These are phyloP conservation scores for Tanozyma kutaoensis DNA, from an alignment of 805 yeast genomes.

Conservation along the genomic window DNA sequence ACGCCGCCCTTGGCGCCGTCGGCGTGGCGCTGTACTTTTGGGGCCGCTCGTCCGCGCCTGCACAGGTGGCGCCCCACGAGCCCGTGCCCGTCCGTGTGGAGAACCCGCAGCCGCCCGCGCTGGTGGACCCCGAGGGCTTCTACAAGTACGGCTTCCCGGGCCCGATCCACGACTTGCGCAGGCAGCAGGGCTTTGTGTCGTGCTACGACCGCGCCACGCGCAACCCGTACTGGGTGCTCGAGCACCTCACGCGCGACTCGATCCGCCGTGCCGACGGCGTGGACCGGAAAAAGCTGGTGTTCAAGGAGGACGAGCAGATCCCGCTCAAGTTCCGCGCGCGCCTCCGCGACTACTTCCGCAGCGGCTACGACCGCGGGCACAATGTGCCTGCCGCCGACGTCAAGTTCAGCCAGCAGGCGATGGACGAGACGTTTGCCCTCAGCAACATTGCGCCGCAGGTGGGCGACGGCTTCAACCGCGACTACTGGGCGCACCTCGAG, in stretches of 20 bases:
- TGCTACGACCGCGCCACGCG: slow-evolving; percentile 77
- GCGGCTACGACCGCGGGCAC: slow-evolving; percentile 96
- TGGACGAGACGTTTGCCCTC: slow-evolving; percentile 87
- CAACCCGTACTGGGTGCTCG: slow-evolving; percentile 84
- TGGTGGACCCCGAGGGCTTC: slow-evolving; percentile 77
- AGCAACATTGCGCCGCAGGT: slow-evolving; percentile 95
- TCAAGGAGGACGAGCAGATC: slow-evolving; percentile 74
- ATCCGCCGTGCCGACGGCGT: slow-evolving; percentile 37
- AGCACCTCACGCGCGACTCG: slow-evolving; percentile 73
- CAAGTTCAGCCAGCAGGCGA: slow-evolving; percentile 75
- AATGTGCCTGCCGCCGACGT: slow-evolving; percentile 98
- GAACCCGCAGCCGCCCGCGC: no score
- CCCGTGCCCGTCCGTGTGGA: no score
- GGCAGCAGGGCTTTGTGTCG: slow-evolving; percentile 64
- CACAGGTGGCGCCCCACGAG: slow-evolving; percentile 7
- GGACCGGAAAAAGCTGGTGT: slow-evolving; percentile 70
- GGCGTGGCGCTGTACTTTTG: slow-evolving; percentile 28
- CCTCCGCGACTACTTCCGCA: slow-evolving; percentile 78
- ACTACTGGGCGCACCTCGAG: slow-evolving; percentile 95
- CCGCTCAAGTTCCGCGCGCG: slow-evolving; percentile 68
- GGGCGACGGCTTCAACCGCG: slow-evolving; percentile 94
- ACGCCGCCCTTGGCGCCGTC: slow-evolving; percentile 18
- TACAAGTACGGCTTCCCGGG: slow-evolving; percentile 94
- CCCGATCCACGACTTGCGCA: slow-evolving; percentile 75
- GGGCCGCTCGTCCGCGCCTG: slow-evolving; percentile 16